Evolutionary conservation across 345 rosid genomes (phyloP), one percentile per base, ranked within the genome.

Genomic region (Hypericum perforatum): DNA sequence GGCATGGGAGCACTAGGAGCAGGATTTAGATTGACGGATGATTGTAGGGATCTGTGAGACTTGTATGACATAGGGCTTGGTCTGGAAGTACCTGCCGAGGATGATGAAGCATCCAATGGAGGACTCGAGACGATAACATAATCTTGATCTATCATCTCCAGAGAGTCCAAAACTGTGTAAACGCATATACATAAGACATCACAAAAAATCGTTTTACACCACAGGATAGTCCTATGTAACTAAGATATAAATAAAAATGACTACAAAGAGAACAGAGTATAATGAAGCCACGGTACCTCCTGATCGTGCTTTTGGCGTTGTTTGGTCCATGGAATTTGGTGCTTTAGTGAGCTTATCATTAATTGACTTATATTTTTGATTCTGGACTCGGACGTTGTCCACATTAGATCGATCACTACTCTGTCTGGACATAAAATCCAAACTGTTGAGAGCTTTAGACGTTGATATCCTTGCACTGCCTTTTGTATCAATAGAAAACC

Each of bases 81-180:
- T 65, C 77, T 82, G 61, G 81, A 80, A 45, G 65, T 59, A 68
- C 81, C 70, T 11, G 76, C 58, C 29, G 78, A 78, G 39, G 83
- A 71, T 56, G 86, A 70, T 32, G 86, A 78, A 39, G 70, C 58
- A 50, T 85, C 95, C 73, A 74, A 59, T 43, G 89, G 78, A 14
- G 98, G 94, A 60, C 91, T 84, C 70, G 90, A 79, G 39, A 92
- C 91, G 15, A 92, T 41, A 74, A 92, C 97, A 47, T 70, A 92
- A 52, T 92, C 98, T 70, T 82, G 95, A 74, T 90, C 97, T 61
- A 82, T 80, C 64, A 74, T 66, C 75, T 88, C 98, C 71, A 77
- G 61, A 36, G 87, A 83, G 63, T 88, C 91, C 41, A 68, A 76
- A 51, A 72, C 98, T 85, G 77, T 49, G 58, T 10, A 52, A 51